These are phyloP conservation scores for Cladophialophora immunda DNA, from an alignment of 2,329 filamentous ascomycete genomes.

Conservation along the genomic window DNA sequence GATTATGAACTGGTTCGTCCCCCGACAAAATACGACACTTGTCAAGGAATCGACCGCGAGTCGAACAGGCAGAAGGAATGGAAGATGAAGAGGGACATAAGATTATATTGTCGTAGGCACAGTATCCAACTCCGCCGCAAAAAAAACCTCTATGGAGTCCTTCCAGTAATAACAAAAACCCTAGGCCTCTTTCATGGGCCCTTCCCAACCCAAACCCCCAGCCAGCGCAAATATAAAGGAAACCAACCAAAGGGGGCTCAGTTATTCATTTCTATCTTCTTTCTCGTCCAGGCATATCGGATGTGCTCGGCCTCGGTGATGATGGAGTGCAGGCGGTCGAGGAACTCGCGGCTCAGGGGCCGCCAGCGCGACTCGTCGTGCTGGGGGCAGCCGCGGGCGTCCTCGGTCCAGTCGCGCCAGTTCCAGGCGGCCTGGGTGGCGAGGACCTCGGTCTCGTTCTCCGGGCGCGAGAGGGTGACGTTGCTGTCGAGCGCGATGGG, in stretches of 20 bases:
- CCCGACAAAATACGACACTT: too few species aligned
- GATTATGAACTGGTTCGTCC: too few species aligned
- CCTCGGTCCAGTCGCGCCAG: conserved; percentile 10
- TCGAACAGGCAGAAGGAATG: too few species aligned
- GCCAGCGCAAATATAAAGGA: not conserved
- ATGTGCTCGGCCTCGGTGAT: conserved; percentile 1
- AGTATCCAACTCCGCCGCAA: too few species aligned
- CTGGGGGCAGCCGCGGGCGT: conserved; percentile 2
- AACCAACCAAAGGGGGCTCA: not conserved
- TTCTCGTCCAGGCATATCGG: conserved; percentile 3
- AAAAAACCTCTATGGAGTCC: too few species aligned
- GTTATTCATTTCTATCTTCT: conserved; percentile 4
- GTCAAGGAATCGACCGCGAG: too few species aligned
- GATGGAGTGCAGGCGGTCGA: not conserved
- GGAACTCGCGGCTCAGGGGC: conserved; percentile 5
- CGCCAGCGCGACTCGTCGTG: conserved; percentile 8
- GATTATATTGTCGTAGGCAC: too few species aligned
- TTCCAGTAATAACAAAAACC: too few species aligned
- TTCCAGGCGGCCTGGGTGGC: conserved; percentile 5
- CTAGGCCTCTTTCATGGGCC: too few species aligned
- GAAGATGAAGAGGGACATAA: too few species aligned
- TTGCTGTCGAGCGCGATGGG: not conserved
- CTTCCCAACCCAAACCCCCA: too few species aligned
- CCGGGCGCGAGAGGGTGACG: not conserved
- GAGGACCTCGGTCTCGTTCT: not conserved